Evolutionary conservation across 1,284 basidiomycete genomes (phyloP), one percentile per base, ranked within the genome.

Genomic region (Moesziomyces sp.): DNA sequence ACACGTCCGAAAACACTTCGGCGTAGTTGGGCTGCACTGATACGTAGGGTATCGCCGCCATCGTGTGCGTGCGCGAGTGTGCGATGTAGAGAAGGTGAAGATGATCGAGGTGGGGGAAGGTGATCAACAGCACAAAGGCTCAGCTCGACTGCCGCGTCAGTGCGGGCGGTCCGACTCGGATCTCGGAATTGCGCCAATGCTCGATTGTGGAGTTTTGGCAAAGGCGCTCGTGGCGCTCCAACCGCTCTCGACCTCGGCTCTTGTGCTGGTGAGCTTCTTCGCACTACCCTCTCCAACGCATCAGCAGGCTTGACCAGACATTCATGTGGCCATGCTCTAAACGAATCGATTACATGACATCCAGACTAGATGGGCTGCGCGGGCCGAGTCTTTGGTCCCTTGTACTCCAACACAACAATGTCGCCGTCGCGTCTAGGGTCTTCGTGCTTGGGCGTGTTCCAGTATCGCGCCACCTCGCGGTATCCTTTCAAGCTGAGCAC

Each of bases 361-460:
- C 16, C 16, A 14, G 16, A 3, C 35, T 38, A 45, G n/a, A n/a
- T 19, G 13, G 23, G n/a, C 9, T 24, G 44, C 4, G 19, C 44
- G 42, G 48, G 47, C 8, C 54, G 46, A 7, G 46, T 45, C 38
- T 62, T 59, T 1, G 70, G 70, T 24, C 58, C 57, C 47, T 76
- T 74, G 72, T 79, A 83, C 24, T 70, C 86, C 89, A 91, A 90
- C 23, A 94, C 89, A 44, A 88, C 86, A 28, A 97, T 90, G 1
- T 91, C 91, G 6, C 93, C 95, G 19, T 69, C 58, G 65, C 88
- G 89, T 65, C 94, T 87, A 50, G 83, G 67, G 71, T 97, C 94
- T 56, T 93, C 94, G 84, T 97, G 94, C 87, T 90, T 92, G 9
- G 78, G 42, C 21, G 89, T 88, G 76, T 91, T 89, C 75, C 91